phyloP scores from a whole-genome alignment of 2,329 filamentous ascomycete species.

The Fusarium protoensiforme region DNA sequence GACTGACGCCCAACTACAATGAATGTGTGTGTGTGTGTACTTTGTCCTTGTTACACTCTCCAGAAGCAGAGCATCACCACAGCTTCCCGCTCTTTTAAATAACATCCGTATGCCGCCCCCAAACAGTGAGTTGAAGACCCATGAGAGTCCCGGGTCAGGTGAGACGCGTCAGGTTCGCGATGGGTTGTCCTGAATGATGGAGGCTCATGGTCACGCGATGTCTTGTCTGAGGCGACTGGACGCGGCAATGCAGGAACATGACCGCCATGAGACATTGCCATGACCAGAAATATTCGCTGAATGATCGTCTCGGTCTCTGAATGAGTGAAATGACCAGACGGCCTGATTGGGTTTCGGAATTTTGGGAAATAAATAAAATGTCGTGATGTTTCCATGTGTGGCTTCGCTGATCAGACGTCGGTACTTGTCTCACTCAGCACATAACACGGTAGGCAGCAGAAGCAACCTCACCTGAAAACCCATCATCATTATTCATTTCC shows the following conservation, averaged over 20 bases:
- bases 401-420: slow-evolving; percentile 30
- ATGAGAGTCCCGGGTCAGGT: slow-evolving; percentile 30
- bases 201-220: slow-evolving; percentile 26
- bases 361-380: slow-evolving; percentile 6
- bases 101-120: not conserved
- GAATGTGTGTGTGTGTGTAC: not conserved
- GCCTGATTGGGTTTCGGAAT: slow-evolving; percentile 16
- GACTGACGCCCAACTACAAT: slow-evolving; percentile 1
- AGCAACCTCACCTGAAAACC: slow-evolving; percentile 15
- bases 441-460: slow-evolving; percentile 8
- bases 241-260: slow-evolving; percentile 36
- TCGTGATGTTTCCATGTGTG: slow-evolving; percentile 37
- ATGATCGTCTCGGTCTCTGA: slow-evolving; percentile 19
- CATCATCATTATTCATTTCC: slow-evolving; percentile 18
- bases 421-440: slow-evolving; percentile 12
- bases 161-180: slow-evolving; percentile 36
- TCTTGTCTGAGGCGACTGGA: not conserved
- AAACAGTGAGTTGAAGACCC: not conserved
- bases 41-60: slow-evolving; percentile 14
- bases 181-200: slow-evolving; percentile 32
- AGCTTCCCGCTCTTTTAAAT: slow-evolving; percentile 23
- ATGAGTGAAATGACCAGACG: slow-evolving; percentile 21
- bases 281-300: slow-evolving; percentile 24
- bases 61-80: slow-evolving; percentile 11
- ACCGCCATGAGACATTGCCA: slow-evolving; percentile 31